phyloP scores from a whole-genome alignment of 768 basidiomycete genomes.

The Chalciporus sphaerocephalus region DNA sequence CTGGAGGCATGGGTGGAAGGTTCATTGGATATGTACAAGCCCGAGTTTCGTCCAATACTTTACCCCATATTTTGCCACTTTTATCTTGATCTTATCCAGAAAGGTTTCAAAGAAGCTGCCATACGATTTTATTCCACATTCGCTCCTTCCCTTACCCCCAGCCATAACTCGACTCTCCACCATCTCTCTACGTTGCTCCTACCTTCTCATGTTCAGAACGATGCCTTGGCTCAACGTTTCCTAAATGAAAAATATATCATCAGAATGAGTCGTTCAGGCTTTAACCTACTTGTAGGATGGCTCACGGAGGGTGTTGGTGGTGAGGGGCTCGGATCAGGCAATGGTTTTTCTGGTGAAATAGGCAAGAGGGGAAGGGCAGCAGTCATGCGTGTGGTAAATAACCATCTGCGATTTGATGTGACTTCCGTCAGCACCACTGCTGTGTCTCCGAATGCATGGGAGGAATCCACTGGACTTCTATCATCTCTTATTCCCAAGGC shows the following conservation, averaged over 20 bases:
- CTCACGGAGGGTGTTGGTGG: slow-evolving; percentile 88
- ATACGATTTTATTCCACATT: slow-evolving; percentile 71
- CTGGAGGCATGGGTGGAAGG: slow-evolving; percentile 88
- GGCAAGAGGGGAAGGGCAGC: slow-evolving; percentile 84
- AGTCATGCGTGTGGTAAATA: slow-evolving; percentile 92
- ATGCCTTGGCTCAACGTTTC: slow-evolving; percentile 79
- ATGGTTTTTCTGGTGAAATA: slow-evolving; percentile 74
- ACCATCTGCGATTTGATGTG: slow-evolving; percentile 85
- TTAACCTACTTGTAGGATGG: slow-evolving; percentile 91
- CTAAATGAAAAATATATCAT: slow-evolving; percentile 88
- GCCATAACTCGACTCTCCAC: slow-evolving; percentile 67
- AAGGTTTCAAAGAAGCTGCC: slow-evolving; percentile 86
- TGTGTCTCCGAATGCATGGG: slow-evolving; percentile 65
- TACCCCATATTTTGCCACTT: slow-evolving; percentile 98
- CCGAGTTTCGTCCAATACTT: slow-evolving; percentile 88
- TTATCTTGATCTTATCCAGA: slow-evolving; percentile 89
- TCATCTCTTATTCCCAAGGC: slow-evolving; percentile 70
- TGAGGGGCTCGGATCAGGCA: slow-evolving; percentile 74
- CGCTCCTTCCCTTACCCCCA: slow-evolving; percentile 58
- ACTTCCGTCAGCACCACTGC: slow-evolving; percentile 65
- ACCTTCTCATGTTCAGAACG: slow-evolving; percentile 78
- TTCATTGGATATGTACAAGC: slow-evolving; percentile 89
- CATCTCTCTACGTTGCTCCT: slow-evolving; percentile 77
- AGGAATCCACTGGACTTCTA: slow-evolving; percentile 81
- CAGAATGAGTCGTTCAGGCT: slow-evolving; percentile 86